Conservation (phyloP, 257 asterid species). For the Nicotiana obtusifolia region DNA sequence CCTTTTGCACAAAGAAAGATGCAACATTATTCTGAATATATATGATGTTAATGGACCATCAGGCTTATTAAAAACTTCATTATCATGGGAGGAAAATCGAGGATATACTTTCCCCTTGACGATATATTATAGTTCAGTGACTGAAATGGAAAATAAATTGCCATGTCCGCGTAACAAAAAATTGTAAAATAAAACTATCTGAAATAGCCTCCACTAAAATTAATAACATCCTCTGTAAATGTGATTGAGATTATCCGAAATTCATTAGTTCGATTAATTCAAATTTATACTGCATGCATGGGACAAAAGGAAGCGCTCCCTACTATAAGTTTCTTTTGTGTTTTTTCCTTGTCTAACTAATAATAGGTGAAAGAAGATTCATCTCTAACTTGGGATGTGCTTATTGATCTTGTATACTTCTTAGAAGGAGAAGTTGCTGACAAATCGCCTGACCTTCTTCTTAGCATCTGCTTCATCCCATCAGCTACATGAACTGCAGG, state of each 20-base stretch:
- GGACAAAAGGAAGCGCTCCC: too few relatives aligned
- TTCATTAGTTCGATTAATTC: too few relatives aligned
- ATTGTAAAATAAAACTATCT: not conserved
- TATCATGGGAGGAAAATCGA: not conserved
- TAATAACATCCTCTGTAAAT: conserved; percentile 26
- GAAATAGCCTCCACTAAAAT: conserved; percentile 19
- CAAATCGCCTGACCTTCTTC: conserved; percentile 49
- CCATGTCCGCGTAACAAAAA: not conserved
- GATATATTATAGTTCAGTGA: not conserved
- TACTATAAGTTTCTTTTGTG: not conserved
- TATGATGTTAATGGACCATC: not conserved
- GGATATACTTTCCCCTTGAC: not conserved
- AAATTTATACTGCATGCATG: too few relatives aligned
- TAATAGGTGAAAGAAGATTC: conserved; percentile 35
- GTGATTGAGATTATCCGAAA: not conserved
- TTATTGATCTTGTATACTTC: conserved; percentile 49
- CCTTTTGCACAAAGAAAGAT: too few relatives aligned
- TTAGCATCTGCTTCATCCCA: conserved; percentile 79
- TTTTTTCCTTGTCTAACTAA: conserved; percentile 5
- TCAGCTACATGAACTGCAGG: conserved; percentile 84
- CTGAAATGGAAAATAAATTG: not conserved
- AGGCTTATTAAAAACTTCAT: not conserved
- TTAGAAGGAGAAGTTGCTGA: conserved; percentile 26
- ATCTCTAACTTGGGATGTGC: conserved; percentile 24
- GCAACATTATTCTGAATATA: too few relatives aligned